Base-by-base conservation (phyloP, 495 filamentous ascomycete species). In the Annulohypoxylon maeteangense region DNA sequence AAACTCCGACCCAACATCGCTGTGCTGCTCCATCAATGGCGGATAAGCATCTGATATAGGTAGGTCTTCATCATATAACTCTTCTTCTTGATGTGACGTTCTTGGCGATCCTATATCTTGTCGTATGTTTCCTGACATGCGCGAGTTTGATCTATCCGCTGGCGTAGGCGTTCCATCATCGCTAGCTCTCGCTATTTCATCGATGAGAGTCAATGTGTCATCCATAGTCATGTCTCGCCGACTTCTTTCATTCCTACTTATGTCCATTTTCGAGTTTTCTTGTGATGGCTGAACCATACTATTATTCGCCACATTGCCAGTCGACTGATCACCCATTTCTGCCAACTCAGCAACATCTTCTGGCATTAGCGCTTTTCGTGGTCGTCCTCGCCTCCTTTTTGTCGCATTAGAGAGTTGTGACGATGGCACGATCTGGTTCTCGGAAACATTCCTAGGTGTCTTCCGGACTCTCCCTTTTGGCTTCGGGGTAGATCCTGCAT, bases 301-400 rank as follows among this genome's bases (percentile, higher is more conserved):
- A 2, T 16, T 25, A 8, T 61, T 72, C 20, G 32, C 48, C 57
- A 56, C 51, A 34, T 72, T 23, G 56, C 18, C 27, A 22, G 2
- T 34, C 1, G 44, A 32, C 47, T 36, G 23, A 29, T 70, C 31
- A 20, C 29, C 69, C 14, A 42, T 32, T 32, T 76, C 73, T 36
- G 74, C 67, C 29, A 67, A 31, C 8, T 73, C 60, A 67, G 68
- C 34, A 34, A 75, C 45, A 22, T 81, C 79, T 40, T 74, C 75
- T 4, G 76, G 53, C 22, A 72, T 42, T 20, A 45, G 53, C 3
- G 68, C 58, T 55, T 78, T 78, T 40, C 75, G 75, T 51, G 75
- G 70, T 7, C 75, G 73, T 14, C 75, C 75, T 18, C 75, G 74
- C 57, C 72, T 76, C 62, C 63, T 74, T 59, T 72, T 75, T 11